Base-by-base conservation (phyloP, 345 rosid genomes). In the Salix caprea region DNA sequence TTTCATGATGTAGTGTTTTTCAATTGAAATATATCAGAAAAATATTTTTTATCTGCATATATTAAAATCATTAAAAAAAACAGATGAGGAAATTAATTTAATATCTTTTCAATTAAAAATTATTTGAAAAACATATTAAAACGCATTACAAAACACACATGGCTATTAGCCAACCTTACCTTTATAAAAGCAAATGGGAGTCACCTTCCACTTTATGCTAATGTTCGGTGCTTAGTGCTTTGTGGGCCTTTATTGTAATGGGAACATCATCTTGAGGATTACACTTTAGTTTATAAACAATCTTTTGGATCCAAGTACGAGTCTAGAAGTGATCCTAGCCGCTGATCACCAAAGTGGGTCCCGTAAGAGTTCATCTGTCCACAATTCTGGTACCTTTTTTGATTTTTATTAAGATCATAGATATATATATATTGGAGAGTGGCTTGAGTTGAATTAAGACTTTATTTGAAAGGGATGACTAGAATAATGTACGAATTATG, bases 161-260 rank as follows among this genome's bases (percentile, higher is more conserved):
- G 15, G 11, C 40, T 32, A 12, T 19, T 40, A 19, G 36, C 50
- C 74, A 28, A 39, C 61, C 44, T 39, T 28, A 70, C 68, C 77
- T 70, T 66, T 78, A n/a, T 58, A 15, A 32, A 66, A 58, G 74
- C 56, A 50, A 50, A 50, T 14, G 18, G 18, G 36, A 69, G 68
- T 65, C 73, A 74, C 13, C 54, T 7, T 48, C 76, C 62, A 24
- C 79, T 79, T 72, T 78, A 61, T 78, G 42, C 36, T 39, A 44
- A 16, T 78, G 69, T 52, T 64, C 76, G 30, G 54, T 52, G 54
- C 65, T 70, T 76, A 79, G 82, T 85, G 88, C 71, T 72, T 36
- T 26, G 86, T 83, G 85, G 86, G 83, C 70, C 86, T 79, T 26
- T 13, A 1, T 7, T 79, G 80, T 83, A 9, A 21, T 5, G 44